Conservation (phyloP, 1,139 yeast genomes). For the Candida pseudoviswanathii region DNA sequence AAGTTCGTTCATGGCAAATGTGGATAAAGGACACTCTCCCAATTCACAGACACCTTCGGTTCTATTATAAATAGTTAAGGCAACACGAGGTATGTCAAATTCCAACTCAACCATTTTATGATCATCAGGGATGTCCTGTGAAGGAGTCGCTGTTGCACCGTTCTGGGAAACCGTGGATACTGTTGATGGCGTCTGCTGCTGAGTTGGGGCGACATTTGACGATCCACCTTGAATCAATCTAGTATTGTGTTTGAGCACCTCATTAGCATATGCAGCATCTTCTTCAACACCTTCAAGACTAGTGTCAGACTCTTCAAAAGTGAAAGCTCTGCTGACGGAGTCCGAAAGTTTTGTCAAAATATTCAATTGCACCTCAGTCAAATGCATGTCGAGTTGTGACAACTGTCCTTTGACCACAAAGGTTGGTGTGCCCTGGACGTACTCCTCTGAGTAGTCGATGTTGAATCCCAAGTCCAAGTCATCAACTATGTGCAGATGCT, state of each 20-base stretch:
- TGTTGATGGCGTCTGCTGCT: background rate
- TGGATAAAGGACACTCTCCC: conserved; percentile 48
- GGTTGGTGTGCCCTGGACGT: conserved; percentile 46
- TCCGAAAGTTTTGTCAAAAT: conserved; percentile 59
- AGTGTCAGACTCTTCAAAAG: conserved; percentile 36
- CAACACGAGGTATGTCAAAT: conserved; percentile 63
- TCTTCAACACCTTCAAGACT: conserved; percentile 58
- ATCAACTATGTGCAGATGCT: conserved; percentile 66
- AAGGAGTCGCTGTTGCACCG: background rate
- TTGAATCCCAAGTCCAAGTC: conserved; percentile 67
- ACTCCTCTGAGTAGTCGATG: conserved; percentile 55
- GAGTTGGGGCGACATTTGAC: background rate
- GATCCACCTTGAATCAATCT: conserved; percentile 1
- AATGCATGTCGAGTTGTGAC: conserved; percentile 63
- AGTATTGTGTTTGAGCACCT: conserved; percentile 37
- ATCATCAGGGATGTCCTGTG: conserved; percentile 23
- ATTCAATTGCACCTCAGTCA: conserved; percentile 78
- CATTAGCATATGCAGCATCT: conserved; percentile 63
- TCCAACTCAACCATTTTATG: conserved; percentile 48
- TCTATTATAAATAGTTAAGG: conserved; percentile 64
- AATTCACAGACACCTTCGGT: conserved; percentile 47
- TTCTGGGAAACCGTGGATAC: too few species aligned
- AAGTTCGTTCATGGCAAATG: conserved; percentile 63
- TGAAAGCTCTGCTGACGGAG: conserved; percentile 60
- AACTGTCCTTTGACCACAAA: conserved; percentile 60